Evolutionary conservation across 768 basidiomycete genomes (phyloP).

Genomic region (Boletus subcaerulescens): DNA sequence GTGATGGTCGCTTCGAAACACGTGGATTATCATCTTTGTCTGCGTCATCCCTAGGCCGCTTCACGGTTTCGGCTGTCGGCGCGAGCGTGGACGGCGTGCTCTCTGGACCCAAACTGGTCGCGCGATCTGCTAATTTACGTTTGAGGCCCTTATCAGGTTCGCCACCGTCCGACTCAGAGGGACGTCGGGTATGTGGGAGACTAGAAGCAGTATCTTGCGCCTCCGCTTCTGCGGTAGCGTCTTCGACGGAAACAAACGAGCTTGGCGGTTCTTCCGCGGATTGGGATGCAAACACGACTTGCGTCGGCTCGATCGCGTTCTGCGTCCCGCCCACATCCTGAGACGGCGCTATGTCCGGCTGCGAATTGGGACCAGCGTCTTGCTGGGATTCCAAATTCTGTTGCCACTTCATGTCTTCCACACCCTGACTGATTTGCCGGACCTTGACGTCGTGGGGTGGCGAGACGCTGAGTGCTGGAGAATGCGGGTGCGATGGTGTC

Average conservation of each 20-base stretch:
- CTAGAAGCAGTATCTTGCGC: conserved; percentile 26
- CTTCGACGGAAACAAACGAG: conserved; percentile 22
- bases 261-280: conserved; percentile 8
- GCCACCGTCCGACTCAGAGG: conserved; percentile 43
- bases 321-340: conserved; percentile 11
- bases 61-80: conserved; percentile 40
- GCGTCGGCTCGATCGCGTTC: conserved; percentile 9
- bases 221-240: conserved; percentile 27
- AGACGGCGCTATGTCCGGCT: conserved; percentile 3
- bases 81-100: conserved; percentile 19
- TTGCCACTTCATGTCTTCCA: conserved; percentile 75
- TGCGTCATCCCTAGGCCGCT: conserved; percentile 60
- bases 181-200: conserved; percentile 25
- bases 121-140: conserved; percentile 67
- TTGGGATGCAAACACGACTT: conserved; percentile 10
- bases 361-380: conserved; percentile 6
- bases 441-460: conserved; percentile 78
- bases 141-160: conserved; percentile 63
- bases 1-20: conserved; percentile 58
- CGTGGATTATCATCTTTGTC: conserved; percentile 63
- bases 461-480: conserved; percentile 45
- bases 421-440: conserved; percentile 74
- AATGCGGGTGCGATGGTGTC: conserved; percentile 30
- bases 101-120: conserved; percentile 57
- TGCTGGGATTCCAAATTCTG: conserved; percentile 31